Base-by-base conservation (phyloP, 352 stramenopile genomes). In the Phytophthora multivora region DNA sequence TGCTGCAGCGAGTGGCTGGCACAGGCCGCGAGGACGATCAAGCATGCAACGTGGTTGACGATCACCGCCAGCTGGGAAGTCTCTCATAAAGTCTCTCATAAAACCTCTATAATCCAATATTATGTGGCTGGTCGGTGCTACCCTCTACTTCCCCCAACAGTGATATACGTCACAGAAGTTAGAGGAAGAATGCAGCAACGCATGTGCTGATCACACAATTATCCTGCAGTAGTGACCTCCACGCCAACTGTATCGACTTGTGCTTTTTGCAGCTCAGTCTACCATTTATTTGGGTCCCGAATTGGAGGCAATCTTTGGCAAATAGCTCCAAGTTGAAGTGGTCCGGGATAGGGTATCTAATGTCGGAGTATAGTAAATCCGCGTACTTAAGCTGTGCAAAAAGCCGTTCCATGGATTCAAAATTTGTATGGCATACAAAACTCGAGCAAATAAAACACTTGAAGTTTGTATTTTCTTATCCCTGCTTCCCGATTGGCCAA, bases 61-160 rank as follows among this genome's bases (percentile, higher is more conserved):
- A 61, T 54, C 19, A 33, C n/a, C 3, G 23, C 36, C 58, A 62
- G 42, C 51, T 67, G 59, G 51, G 13, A 63, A 69, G 61, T 69
- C 61, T 66, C 49, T 66, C 58, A 66, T 60, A 63, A 54, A 54
- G 25, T 41, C 35, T 62, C 42, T 64, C 47, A 58, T 56, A 57
- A 48, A 63, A 63, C 43, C 54, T 65, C 9, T 48, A 56, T 40
- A 4, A 53, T 43, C 36, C 28, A 15, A 66, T 66, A 59, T 6
- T 56, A 9, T 30, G 47, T 2, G 55, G n/a, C 25, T 50, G 38
- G 40, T 49, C 19, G 38, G 25, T 38, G 5, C 13, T 12, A 25
- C 30, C 40, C 39, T 46, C 39, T 46, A 46, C 19, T 28, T 11
- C 7, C 39, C 16, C 7, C 28, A 33, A 33, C 28, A 33, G 11